These are phyloP conservation scores for Periconia digitata DNA, from an alignment of 2,329 filamentous ascomycete genomes.

Conservation along the genomic window DNA sequence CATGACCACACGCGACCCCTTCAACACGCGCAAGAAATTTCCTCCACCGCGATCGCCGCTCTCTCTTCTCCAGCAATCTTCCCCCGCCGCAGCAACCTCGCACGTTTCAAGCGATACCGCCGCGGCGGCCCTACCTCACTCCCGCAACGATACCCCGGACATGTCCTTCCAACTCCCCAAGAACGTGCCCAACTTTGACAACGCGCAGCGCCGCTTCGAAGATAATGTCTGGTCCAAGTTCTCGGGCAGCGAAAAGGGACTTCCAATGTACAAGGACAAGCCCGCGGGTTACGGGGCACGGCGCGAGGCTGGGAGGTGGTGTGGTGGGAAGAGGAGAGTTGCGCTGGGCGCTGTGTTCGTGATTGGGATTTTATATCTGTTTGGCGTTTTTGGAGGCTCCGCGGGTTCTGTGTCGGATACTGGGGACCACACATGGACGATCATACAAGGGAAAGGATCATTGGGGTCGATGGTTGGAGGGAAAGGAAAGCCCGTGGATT, in stretches of 20 bases:
- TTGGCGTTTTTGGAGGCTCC: slow-evolving; percentile 54
- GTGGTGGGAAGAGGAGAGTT: slow-evolving; percentile 65
- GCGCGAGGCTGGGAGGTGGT: slow-evolving; percentile 60
- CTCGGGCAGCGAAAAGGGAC: slow-evolving; percentile 61
- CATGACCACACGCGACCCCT: slow-evolving; percentile 51
- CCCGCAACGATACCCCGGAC: slow-evolving; percentile 33
- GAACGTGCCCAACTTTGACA: slow-evolving; percentile 47
- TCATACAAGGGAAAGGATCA: slow-evolving; percentile 24
- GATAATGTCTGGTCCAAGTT: slow-evolving; percentile 51
- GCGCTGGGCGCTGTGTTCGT: slow-evolving; percentile 56
- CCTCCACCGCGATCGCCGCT: slow-evolving; percentile 11
- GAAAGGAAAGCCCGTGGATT: slow-evolving; percentile 59
- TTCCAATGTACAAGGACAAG: slow-evolving; percentile 99
- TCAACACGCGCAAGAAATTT: slow-evolving; percentile 44
- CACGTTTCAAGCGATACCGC: slow-evolving; percentile 19
- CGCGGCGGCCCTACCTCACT: slow-evolving; percentile 34
- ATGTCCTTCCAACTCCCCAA: slow-evolving; percentile 48
- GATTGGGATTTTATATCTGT: slow-evolving; percentile 67
- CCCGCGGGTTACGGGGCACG: slow-evolving; percentile 69
- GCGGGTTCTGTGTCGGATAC: too few species aligned
- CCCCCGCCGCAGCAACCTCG: background rate
- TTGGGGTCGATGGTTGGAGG: slow-evolving; percentile 22
- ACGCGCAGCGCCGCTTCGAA: slow-evolving; percentile 44
- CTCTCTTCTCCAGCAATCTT: background rate
- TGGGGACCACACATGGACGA: too few species aligned